These are phyloP conservation scores for Yamadazyma jaroonii DNA, from an alignment of 1,139 yeast genomes.

Conservation along the genomic window DNA sequence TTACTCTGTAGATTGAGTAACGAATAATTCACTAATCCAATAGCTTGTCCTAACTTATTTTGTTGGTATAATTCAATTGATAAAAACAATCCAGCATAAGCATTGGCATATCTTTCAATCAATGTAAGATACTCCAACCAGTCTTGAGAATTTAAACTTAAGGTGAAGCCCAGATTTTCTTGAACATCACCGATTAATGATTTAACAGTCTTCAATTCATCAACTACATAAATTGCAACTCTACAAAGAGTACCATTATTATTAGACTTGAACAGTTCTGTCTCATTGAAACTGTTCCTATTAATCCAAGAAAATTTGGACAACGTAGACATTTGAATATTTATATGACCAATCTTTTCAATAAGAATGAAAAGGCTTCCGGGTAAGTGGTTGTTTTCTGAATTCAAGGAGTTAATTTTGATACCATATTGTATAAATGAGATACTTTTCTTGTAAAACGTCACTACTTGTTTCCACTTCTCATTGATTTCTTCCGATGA, in stretches of 20 bases:
- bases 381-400: constrained; percentile 11
- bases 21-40: constrained; percentile 41
- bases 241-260: constrained; percentile 42
- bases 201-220: constrained; percentile 27
- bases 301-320: constrained; percentile 42
- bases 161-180: constrained; percentile 12
- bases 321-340: constrained; percentile 41
- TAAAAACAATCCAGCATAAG: constrained; percentile 43
- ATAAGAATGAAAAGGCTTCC: constrained; percentile 22
- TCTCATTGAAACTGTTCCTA: constrained; percentile 25
- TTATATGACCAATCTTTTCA: constrained; percentile 26
- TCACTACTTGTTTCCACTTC: constrained; percentile 39
- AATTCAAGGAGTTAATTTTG: constrained; percentile 3
- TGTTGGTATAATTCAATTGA: constrained; percentile 44
- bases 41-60: constrained; percentile 39
- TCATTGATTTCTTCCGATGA: constrained; percentile 15
- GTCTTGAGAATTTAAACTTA: constrained; percentile 10
- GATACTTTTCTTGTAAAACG: constrained; percentile 30
- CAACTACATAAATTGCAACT: constrained; percentile 39
- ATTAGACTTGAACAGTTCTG: constrained; percentile 27
- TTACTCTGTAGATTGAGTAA: constrained; percentile 41
- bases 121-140: constrained; percentile 37
- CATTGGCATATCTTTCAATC: constrained; percentile 34
- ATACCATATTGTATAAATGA: constrained; percentile 27
- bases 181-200: constrained; percentile 17